Conservation (phyloP, 495 filamentous ascomycete species). For the Tuber aestivum region DNA sequence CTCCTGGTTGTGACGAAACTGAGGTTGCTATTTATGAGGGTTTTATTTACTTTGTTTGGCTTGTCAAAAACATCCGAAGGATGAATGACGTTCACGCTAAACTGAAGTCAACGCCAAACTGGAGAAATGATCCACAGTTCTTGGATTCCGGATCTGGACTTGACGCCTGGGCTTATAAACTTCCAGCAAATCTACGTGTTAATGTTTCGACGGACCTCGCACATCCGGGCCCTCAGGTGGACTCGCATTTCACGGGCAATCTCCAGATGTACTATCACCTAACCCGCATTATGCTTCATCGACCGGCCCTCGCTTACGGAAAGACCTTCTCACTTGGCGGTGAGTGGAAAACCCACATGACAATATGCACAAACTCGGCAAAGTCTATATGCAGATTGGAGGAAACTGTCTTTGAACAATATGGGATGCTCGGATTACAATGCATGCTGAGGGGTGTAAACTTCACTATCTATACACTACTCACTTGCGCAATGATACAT, state of each 20-base stretch:
- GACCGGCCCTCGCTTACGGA: slow-evolving; percentile 75
- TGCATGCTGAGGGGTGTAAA: slow-evolving; percentile 95
- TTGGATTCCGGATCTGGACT: slow-evolving; percentile 69
- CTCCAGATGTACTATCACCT: slow-evolving; percentile 91
- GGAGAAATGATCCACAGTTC: slow-evolving; percentile 82
- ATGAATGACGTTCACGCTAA: slow-evolving; percentile 70
- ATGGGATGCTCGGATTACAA: slow-evolving; percentile 72
- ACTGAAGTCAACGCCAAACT: slow-evolving; percentile 72
- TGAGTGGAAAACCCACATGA: slow-evolving; percentile 82
- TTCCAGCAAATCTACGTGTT: slow-evolving; percentile 75
- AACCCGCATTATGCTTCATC: slow-evolving; percentile 77
- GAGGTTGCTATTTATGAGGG: slow-evolving; percentile 75
- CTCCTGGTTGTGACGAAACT: slow-evolving; percentile 63
- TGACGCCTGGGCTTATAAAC: slow-evolving; percentile 64
- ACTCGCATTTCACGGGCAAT: slow-evolving; percentile 82
- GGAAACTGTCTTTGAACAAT: slow-evolving; percentile 71
- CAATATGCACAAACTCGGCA: slow-evolving; percentile 76
- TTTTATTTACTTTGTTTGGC: slow-evolving; percentile 70
- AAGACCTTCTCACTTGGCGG: slow-evolving; percentile 67
- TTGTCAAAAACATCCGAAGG: slow-evolving; percentile 70
- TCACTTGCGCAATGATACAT: slow-evolving; percentile 93
- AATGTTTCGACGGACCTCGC: slow-evolving; percentile 71
- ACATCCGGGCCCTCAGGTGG: slow-evolving; percentile 67
- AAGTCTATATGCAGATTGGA: slow-evolving; percentile 86
- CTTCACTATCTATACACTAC: slow-evolving; percentile 85